Conservation (phyloP, 1,284 basidiomycete species). For the Tilletiopsis washingtonensis region DNA sequence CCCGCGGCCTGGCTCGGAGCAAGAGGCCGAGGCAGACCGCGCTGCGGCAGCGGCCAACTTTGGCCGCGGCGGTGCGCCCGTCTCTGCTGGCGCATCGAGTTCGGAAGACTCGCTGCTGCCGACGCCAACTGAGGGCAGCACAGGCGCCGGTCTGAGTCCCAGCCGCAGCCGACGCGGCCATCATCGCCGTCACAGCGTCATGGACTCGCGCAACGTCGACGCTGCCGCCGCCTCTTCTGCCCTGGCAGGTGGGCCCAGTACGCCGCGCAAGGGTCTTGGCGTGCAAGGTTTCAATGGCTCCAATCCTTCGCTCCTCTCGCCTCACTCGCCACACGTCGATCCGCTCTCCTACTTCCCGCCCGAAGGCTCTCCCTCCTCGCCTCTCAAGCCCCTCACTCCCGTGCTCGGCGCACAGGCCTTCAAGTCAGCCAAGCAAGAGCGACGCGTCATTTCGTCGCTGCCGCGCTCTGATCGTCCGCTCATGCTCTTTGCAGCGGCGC, state of each 20-base stretch:
- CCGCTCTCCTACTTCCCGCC: no score
- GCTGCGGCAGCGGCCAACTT: neutral
- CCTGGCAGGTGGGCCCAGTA: neutral
- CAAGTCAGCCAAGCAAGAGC: neutral
- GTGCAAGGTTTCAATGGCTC: no score
- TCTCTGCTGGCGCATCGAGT: no score
- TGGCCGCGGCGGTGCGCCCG: neutral
- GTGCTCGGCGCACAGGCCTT: neutral
- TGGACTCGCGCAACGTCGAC: neutral
- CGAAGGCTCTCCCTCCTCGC: no score
- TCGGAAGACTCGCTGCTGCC: neutral
- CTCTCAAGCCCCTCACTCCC: no score
- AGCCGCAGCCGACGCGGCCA: constrained; percentile 26
- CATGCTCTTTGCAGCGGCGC: constrained; percentile 48
- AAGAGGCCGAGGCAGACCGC: constrained; percentile 28
- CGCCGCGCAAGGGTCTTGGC: no score
- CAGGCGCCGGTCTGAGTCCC: constrained; percentile 15
- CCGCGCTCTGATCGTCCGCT: constrained; percentile 41
- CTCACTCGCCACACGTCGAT: neutral
- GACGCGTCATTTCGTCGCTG: no score
- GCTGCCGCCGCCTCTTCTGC: no score
- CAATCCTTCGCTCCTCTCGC: no score
- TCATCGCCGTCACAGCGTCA: constrained; percentile 30
- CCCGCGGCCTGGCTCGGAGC: constrained; percentile 40
- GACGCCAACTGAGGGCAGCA: neutral